Evolutionary conservation across 225 moss, liverwort and hornwort species (phyloP), one percentile per base, ranked within the genome.

Genomic region (Physcomitrellopsis africana): DNA sequence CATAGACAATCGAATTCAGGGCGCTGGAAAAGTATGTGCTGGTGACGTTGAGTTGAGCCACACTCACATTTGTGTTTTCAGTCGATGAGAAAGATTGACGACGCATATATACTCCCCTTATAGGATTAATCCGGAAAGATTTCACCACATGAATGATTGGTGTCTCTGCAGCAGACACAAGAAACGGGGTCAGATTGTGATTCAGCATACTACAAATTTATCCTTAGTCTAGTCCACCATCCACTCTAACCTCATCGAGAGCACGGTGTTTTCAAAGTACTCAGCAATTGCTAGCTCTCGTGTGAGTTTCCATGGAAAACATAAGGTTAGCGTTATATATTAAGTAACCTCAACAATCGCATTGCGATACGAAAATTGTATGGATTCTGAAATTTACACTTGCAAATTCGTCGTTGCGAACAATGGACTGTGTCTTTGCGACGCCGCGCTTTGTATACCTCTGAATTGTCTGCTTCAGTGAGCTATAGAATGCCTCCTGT

Each of bases 401-500:
- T 3, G 80, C 47, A 51, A 88, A 80, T 18, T 76, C 80, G 27
- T 85, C 85, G 5, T 27, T 55, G 26, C 65, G 60, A 37, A 70
- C 41, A 43, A 75, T 45, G 7, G 85, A 80, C 8, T 69, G 74
- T 24, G 85, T 88, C 65, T 75, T 85, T 20, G 55, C 3, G 5
- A 74, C 69, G 41, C 80, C 72, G 15, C 78, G 78, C 69, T 82
- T 88, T 12, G 82, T 77, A 59, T 77, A 85, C 56, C 82, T 55
- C 69, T 58, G 82, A 8, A 88, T 77, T 42, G 82, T 75, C 15
- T 82, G 85, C 16, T 67, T 77, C 17, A 88, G 56, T 11, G 87
- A 80, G 66, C 79, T 85, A 72, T 82, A 85, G 16, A 88, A 15
- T 64, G 78, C 65, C 77, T 85, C 85, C 87, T 88, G 80, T 23